Base-by-base conservation (phyloP, 257 asterid genomes). In the Solanum habrochaites region DNA sequence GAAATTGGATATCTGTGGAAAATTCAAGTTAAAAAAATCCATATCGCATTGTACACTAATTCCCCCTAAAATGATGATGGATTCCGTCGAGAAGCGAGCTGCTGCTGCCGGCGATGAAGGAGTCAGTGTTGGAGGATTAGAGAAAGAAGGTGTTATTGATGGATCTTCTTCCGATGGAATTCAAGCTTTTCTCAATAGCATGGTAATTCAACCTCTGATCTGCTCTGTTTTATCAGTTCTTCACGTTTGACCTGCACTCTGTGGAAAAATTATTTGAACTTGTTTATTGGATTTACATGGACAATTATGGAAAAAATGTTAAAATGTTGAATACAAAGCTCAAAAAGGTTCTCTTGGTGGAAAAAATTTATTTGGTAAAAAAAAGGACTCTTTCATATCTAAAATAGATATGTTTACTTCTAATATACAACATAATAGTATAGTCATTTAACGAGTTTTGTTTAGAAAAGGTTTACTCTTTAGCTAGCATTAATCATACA, bases 141-240 rank as follows among this genome's bases (percentile, higher is more conserved):
- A 94, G 87, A 94, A 90, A 87, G 96, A 93, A 85, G 89, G 91
- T 89, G 85, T 93, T 29, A 58, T 91, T 88, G 85, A 74, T 25
- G 94, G 81, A 85, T 86, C 93, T 43, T 88, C 60, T 27, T 86
- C 87, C 56, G 73, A 74, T 82, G 92, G 94, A 77, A 40, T 96
- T 60, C 91, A 94, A 86, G 91, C 98, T 72, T 89, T 89, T 71
- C 86, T 94, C 23, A 95, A 96, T 88, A 83, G 23, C 85, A 75
- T 93, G 97, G 99, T 96, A 43, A 78, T 64, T 78, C 64, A 43
- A 43, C 83, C 5, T 37, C 21, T 73, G 52, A 6, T 13, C 43
- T 29, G 42, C 39, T 70, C 82, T 72, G 49, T 20, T 72, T 31
- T 5, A 35, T 29, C 80, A 21, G 2, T 73, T 23, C 2, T 18